Percentiles rank a stretch among this genome's conserved stretches.
phyloP scores from a whole-genome alignment of 2,329 filamentous ascomycete genomes.

The Onygenales sp. region DNA sequence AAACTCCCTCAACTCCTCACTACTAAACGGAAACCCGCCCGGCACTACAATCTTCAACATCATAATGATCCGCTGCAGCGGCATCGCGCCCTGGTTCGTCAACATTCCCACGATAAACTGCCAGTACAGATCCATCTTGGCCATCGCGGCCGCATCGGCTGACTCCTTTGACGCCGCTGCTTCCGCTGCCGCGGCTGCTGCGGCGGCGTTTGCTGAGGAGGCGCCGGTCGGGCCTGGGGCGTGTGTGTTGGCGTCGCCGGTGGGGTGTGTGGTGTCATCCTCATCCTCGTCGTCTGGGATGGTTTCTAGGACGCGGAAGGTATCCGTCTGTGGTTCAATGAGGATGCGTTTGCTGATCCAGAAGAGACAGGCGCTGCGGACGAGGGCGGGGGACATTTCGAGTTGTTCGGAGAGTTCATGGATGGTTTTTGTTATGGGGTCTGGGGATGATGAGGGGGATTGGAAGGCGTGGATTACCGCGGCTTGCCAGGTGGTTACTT shows the following conservation, averaged over 20 bases:
- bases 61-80: constrained; percentile 71
- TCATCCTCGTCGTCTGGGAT: constrained; percentile 29
- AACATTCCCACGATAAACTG: constrained; percentile 93
- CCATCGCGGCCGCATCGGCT: constrained; percentile 51
- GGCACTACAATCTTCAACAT: constrained; percentile 91
- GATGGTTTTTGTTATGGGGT: constrained; percentile 29
- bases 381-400: constrained; percentile 46
- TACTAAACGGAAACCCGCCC: constrained; percentile 80
- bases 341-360: constrained; percentile 53
- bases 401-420: constrained; percentile 40
- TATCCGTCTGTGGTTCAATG: constrained; percentile 36
- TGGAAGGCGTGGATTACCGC: constrained; percentile 80
- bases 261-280: constrained; percentile 12
- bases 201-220: constrained; percentile 17
- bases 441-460: constrained; percentile 25
- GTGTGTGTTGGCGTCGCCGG: constrained; percentile 9
- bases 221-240: constrained; percentile 1
- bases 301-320: constrained; percentile 49
- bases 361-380: constrained; percentile 52
- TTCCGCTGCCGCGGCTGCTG: constrained; percentile 32
- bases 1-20: constrained; percentile 78
- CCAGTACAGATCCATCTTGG: constrained; percentile 69
- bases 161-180: constrained; percentile 35
- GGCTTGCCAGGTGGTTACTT: constrained; percentile 77
- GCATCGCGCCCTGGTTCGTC: constrained; percentile 83